These are phyloP conservation scores for Dryas drummondii DNA, from an alignment of 306 rosid genomes.

Conservation along the genomic window DNA sequence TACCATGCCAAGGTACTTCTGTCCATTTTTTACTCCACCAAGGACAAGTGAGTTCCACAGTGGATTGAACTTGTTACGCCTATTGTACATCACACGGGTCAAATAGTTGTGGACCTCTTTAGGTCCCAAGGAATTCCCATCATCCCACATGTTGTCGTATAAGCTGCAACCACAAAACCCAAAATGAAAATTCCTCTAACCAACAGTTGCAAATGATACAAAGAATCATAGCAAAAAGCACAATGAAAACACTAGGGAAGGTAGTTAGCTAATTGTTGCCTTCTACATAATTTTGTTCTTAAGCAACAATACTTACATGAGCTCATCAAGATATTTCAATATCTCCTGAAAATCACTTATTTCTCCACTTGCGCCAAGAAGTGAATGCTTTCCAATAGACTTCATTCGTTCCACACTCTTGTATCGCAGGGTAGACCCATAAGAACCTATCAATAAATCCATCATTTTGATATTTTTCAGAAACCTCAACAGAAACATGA, in stretches of 20 bases:
- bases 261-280: not conserved
- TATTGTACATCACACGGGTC: conserved; percentile 62
- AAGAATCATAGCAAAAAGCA: not conserved
- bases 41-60: conserved; percentile 63
- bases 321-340: conserved; percentile 72
- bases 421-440: conserved; percentile 92
- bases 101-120: conserved; percentile 64
- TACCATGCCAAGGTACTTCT: conserved; percentile 76
- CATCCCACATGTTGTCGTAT: conserved; percentile 83
- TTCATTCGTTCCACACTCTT: conserved; percentile 86
- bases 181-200: conserved; percentile 12
- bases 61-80: conserved; percentile 63
- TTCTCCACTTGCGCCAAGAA: conserved; percentile 95
- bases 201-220: not conserved
- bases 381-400: conserved; percentile 85
- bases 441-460: conserved; percentile 60
- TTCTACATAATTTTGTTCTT: not conserved
- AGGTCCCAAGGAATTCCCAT: conserved; percentile 65
- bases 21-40: conserved; percentile 59
- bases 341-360: conserved; percentile 94
- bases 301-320: conserved; percentile 52
- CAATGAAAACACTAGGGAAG: not conserved
- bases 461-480: conserved; percentile 5
- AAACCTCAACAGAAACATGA: conserved; percentile 3
- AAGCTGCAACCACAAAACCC: conserved; percentile 50